Percentiles rank a stretch among this genome's conserved stretches.
Conservation (phyloP, 495 filamentous ascomycete genomes). For the Penicillium roqueforti region DNA sequence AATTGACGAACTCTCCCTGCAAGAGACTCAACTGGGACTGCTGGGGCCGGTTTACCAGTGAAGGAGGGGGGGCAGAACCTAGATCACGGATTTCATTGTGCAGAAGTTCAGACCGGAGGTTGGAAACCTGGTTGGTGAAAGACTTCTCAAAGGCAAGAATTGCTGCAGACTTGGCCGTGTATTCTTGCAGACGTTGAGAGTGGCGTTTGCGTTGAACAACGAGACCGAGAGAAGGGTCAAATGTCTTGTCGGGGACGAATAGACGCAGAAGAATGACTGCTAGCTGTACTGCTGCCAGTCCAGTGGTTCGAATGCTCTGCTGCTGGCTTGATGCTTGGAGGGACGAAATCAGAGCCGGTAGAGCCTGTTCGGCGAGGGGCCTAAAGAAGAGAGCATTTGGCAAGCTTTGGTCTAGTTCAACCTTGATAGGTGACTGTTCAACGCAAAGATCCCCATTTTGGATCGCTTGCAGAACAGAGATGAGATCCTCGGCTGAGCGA, state of each 20-base stretch:
- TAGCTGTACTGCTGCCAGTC: slow-evolving; percentile 36
- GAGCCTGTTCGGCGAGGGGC: slow-evolving; percentile 25
- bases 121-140: slow-evolving; percentile 64
- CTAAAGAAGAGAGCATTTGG: slow-evolving; percentile 35
- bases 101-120: slow-evolving; percentile 56
- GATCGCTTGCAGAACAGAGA: slow-evolving; percentile 23
- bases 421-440: slow-evolving; percentile 14
- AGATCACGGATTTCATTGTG: slow-evolving; percentile 55
- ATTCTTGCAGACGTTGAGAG: slow-evolving; percentile 45
- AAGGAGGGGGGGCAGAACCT: slow-evolving; percentile 56
- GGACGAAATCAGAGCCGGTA: slow-evolving; percentile 32
- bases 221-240: slow-evolving; percentile 79
- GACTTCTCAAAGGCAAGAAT: slow-evolving; percentile 60
- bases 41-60: slow-evolving; percentile 69
- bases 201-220: slow-evolving; percentile 67
- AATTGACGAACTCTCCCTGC: slow-evolving; percentile 75
- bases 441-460: slow-evolving; percentile 11
- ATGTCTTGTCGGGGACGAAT: slow-evolving; percentile 80
- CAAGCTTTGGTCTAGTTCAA: slow-evolving; percentile 23
- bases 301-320: slow-evolving; percentile 21
- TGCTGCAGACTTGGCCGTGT: slow-evolving; percentile 55
- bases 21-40: slow-evolving; percentile 63
- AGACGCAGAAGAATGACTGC: slow-evolving; percentile 56
- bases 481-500: slow-evolving; percentile 26
- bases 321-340: slow-evolving; percentile 17